Evolutionary conservation across 2,329 filamentous ascomycete genomes (phyloP).

Genomic region (Diaporthe vaccinii): DNA sequence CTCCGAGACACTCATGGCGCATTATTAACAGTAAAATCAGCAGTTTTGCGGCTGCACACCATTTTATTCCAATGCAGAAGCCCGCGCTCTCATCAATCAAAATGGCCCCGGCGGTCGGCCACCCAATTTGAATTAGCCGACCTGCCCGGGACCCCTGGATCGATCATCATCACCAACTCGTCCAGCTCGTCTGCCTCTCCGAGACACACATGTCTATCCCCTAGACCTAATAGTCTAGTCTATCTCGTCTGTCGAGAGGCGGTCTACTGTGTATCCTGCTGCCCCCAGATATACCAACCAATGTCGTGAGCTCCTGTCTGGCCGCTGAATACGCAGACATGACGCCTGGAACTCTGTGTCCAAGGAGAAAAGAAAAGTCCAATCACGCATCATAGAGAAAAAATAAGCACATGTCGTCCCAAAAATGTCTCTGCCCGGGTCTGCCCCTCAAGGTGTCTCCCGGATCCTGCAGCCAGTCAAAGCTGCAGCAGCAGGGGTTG

Average conservation of each 20-base stretch:
- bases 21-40: conserved; percentile 16
- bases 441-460: background rate
- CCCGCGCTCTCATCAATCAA: background rate
- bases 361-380: background rate
- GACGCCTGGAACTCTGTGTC: background rate
- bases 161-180: background rate
- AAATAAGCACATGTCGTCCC: conserved; percentile 3
- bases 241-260: conserved; percentile 9
- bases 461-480: conserved; percentile 15
- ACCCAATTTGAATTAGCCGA: conserved; percentile 33
- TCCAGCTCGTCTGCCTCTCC: background rate
- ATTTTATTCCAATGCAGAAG: conserved; percentile 4
- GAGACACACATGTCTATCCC: conserved; percentile 26
- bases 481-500: conserved; percentile 35
- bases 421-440: background rate
- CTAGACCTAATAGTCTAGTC: conserved; percentile 3
- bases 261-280: conserved; percentile 1
- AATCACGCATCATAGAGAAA: background rate
- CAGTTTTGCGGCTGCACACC: background rate
- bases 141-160: conserved; percentile 18
- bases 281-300: background rate
- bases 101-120: conserved; percentile 2
- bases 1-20: conserved; percentile 37
- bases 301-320: background rate
- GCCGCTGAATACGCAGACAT: background rate